Evolutionary conservation across 1,284 basidiomycete species (phyloP), one percentile per base, ranked within the genome.

Genomic region (Apiotrichum mycotoxinovorans): DNA sequence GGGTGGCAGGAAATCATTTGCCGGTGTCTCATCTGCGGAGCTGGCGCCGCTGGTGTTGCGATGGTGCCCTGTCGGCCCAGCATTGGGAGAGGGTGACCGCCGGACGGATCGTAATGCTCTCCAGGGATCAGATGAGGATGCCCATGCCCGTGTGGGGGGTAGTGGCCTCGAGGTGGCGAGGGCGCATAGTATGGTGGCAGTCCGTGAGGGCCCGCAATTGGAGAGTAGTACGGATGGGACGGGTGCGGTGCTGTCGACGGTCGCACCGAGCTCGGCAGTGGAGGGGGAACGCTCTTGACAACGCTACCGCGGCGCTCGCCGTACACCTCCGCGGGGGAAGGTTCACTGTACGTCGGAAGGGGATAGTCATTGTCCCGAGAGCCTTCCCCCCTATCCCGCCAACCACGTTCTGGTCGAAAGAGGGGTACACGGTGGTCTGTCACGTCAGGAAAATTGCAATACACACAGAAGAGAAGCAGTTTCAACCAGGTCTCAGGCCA

Each of bases 1-100:
- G 68, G 67, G 41, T 66, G 71, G 51, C 73, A 75, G 4, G 66
- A 68, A 23, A 73, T 72, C 18, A 60, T 60, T 49, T 72, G 70
- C 4, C 72, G 66, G 33, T 62, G 57, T 3, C 61, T 46, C 35
- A 57, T 45, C 30, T 54, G 49, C 14, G 50, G 51, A 11, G 44
- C 12, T 3, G 44, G 53, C 11, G 49, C 37, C 5, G 38, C 38
- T 1, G 49, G 49, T 11, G 35, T 7, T 2, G 23, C 37, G 17
- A 38, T 49, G 1, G 37, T 22, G 25, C 34, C 35, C 12, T 18
- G 48, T 12, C 48, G 23, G 2, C 25, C 35, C 3, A 49, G 34
- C 35, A 49, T 49, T 7, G 48, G 48, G 3, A 49, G 22, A 2
- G 48, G 48, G 17, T 38, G 48, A 2, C 20, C 46, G 3, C 23